Evolutionary conservation across 257 asterid genomes (phyloP), one percentile per base, ranked within the genome.

Genomic region (Schizonepeta tenuifolia): DNA sequence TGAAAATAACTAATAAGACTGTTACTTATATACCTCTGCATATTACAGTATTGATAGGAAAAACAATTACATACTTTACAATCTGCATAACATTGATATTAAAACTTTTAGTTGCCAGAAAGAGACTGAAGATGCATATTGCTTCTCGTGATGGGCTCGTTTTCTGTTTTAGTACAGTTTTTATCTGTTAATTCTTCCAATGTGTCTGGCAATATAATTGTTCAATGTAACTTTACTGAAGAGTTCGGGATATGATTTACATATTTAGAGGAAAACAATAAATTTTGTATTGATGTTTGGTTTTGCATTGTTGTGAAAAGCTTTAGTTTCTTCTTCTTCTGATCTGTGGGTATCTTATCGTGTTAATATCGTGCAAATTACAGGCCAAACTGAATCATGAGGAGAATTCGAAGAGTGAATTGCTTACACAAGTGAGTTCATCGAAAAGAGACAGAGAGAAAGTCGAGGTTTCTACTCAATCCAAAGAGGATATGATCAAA

Each of bases 341-440:
- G 36, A 13, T 9, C n/a, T 57, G 18, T 21, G 12, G 38, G 57
- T 67, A 59, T 63, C 65, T 62, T 79, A 79, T 72, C 69, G 53
- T 46, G 59, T 28, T 60, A 65, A 76, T 59, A 57, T 57, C 75
- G 65, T 69, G 71, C 63, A 65, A 28, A 66, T 82, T 64, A 72
- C 93, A 95, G 99, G 96, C 84, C 75, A 88, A 81, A 72, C 73
- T 81, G 84, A 77, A 81, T 65, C 94, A 76, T 56, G 98, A 92
- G 81, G 79, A 64, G 58, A 83, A 73, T 62, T 77, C 84, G 1
- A 95, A 85, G 70, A 81, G 77, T 41, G 97, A 92, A 49, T 24
- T 92, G 53, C 87, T 83, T 50, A 57, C 83, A 51, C 93, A 87
- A 72, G 89, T 88, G 69, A 73, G 63, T 77, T 80, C 85, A 21